These are phyloP conservation scores for Neckera pumila DNA, from an alignment of 225 moss, liverwort and hornwort species.

Conservation along the genomic window DNA sequence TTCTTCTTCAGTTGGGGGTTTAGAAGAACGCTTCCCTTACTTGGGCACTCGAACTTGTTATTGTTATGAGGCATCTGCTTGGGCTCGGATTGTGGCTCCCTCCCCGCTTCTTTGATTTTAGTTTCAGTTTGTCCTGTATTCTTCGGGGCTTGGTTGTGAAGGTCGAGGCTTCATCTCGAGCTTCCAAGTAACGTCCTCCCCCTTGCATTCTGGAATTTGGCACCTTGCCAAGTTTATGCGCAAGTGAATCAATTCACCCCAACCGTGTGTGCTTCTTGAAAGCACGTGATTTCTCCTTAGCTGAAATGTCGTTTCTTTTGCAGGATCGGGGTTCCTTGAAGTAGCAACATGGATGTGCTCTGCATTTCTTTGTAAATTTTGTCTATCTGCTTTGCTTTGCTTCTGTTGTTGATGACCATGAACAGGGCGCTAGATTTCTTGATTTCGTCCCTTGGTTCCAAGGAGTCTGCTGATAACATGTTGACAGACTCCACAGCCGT, in stretches of 20 bases:
- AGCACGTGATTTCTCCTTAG: neutral
- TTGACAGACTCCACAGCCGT: neutral
- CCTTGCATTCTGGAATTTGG: neutral
- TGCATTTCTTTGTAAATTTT: neutral
- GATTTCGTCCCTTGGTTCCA: neutral
- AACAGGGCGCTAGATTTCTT: neutral
- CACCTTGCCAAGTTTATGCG: neutral
- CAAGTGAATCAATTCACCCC: neutral
- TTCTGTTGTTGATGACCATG: neutral
- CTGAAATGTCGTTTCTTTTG: neutral
- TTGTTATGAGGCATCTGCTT: no score
- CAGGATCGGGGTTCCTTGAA: neutral
- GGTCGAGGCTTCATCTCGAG: neutral
- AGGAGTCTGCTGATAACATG: neutral
- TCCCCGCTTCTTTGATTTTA: no score
- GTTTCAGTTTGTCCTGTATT: no score
- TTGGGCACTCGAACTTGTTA: no score
- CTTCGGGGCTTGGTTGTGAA: neutral
- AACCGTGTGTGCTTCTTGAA: neutral
- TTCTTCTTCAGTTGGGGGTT: no score
- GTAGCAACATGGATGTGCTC: neutral
- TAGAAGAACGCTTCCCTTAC: no score
- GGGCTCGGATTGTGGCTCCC: no score
- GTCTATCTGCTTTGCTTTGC: neutral
- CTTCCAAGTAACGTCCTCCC: neutral